phyloP scores from a whole-genome alignment of 2,329 filamentous ascomycete genomes.

The Sclerotinia borealis region DNA sequence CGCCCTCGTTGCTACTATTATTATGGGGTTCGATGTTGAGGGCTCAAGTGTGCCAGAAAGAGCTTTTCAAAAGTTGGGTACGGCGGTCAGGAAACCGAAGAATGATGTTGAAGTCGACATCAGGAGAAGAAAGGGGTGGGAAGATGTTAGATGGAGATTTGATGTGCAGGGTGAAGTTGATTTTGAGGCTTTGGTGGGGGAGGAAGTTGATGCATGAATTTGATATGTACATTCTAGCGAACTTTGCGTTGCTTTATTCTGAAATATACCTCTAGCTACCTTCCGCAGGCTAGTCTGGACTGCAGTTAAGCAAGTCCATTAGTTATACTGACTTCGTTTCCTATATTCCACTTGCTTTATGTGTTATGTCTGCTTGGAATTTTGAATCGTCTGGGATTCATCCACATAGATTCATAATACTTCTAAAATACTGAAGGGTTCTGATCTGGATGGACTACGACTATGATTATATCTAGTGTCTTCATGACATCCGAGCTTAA shows the following conservation, averaged over 20 bases:
- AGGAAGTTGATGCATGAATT: not conserved
- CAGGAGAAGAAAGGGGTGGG: constrained; percentile 20
- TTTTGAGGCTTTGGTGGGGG: constrained; percentile 13
- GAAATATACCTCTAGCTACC: not conserved
- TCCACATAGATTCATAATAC: too few species aligned
- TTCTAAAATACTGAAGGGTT: too few species aligned
- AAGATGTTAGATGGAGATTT: constrained; percentile 27
- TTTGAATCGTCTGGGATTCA: too few species aligned
- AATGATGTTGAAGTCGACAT: constrained; percentile 21
- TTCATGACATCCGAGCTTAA: too few species aligned
- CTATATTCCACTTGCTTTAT: not conserved
- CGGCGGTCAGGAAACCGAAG: constrained; percentile 26
- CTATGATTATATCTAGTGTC: too few species aligned
- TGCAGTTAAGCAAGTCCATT: too few species aligned
- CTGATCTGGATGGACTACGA: too few species aligned
- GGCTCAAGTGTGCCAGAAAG: constrained; percentile 16
- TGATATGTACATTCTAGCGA: not conserved
- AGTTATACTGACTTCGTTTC: not conserved
- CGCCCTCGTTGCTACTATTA: constrained; percentile 31
- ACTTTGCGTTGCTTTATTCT: not conserved
- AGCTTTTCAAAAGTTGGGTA: constrained; percentile 22
- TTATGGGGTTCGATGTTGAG: constrained; percentile 29
- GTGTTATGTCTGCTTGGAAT: too few species aligned
- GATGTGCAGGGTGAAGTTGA: constrained; percentile 13
- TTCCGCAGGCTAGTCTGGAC: too few species aligned